Conservation (phyloP, 805 yeast genomes). For the Cyberlindnera lachancei region DNA sequence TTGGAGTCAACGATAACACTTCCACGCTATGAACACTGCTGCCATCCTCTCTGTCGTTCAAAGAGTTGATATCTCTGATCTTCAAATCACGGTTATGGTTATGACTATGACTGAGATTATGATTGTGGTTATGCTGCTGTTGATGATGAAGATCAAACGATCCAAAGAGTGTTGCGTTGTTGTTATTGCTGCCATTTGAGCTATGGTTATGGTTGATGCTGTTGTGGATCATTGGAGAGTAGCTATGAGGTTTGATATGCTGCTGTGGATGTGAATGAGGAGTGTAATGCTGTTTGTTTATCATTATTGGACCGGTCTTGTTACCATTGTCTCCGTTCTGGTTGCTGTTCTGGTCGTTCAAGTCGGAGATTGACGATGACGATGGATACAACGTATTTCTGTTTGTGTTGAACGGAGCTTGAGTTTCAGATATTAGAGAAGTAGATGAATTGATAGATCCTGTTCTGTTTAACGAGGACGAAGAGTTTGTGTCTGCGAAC, state of each 20-base stretch:
- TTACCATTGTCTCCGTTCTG: no score
- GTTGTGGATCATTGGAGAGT: slow-evolving; percentile 6
- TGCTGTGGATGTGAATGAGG: no score
- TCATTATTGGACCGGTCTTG: no score
- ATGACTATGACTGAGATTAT: no score
- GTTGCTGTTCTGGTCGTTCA: no score
- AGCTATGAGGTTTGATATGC: slow-evolving; percentile 15
- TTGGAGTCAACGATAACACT: slow-evolving; percentile 32
- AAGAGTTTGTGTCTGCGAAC: slow-evolving; percentile 14
- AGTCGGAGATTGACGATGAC: background rate
- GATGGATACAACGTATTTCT: no score
- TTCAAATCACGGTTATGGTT: background rate
- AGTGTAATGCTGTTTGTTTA: no score
- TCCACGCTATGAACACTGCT: slow-evolving; percentile 24
- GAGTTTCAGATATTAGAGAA: no score
- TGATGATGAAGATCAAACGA: slow-evolving; percentile 10
- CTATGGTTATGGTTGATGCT: slow-evolving; percentile 5
- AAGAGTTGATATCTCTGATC: slow-evolving; percentile 2
- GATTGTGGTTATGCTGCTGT: no score
- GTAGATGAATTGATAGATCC: slow-evolving; percentile 1
- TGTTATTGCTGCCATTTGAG: slow-evolving; percentile 5
- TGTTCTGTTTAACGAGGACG: slow-evolving; percentile 1
- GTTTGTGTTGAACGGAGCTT: background rate
- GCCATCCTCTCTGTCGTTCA: background rate
- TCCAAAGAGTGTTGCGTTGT: slow-evolving; percentile 8